Evolutionary conservation across 2,329 filamentous ascomycete genomes (phyloP), one percentile per base, ranked within the genome.

Genomic region (Leptoxyphium fumago): DNA sequence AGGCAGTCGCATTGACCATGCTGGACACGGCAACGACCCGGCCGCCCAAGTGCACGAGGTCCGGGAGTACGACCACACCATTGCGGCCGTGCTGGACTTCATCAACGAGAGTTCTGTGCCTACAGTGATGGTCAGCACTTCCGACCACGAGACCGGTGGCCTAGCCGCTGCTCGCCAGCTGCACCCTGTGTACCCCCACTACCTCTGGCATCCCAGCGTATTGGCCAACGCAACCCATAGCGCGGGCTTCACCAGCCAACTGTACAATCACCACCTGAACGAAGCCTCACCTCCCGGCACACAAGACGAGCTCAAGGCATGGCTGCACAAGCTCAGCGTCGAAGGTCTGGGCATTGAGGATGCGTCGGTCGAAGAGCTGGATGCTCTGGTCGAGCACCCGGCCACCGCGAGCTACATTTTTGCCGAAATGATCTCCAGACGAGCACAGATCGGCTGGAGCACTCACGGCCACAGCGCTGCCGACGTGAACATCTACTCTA

Each of bases 401-500:
- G 68, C 68, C 1, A 62, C 65, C 2, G 72, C 79, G 2, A 67
- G 74, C 2, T 78, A 77, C 57, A 63, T 71, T 21, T 84, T 96
- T 58, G 79, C 87, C 0, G 80, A 85, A 56, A 89, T 98, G 69
- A 77, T 96, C 53, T 94, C 84, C 53, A 74, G 83, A 4, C 78
- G 91, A 47, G 84, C 88, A 1, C 86, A 94, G 58, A 77, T 94
- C 38, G 93, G 91, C 11, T 98, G 91, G 91, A 81, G 77, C 50
- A 94, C 88, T 0, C 89, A 95, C 61, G 91, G 91, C 26, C 91
- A 98, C 47, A 57, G 58, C 59, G 91, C 82, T 42, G 87, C 91
- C 7, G 91, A 98, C 60, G 91, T 98, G 41, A 98, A 98, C 63
- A 85, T 98, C 52, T 98, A 96, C 66, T 82, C 84, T 43, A 88